phyloP scores from a whole-genome alignment of 2,329 filamentous ascomycete species.

The Pezizomycotina sp. region DNA sequence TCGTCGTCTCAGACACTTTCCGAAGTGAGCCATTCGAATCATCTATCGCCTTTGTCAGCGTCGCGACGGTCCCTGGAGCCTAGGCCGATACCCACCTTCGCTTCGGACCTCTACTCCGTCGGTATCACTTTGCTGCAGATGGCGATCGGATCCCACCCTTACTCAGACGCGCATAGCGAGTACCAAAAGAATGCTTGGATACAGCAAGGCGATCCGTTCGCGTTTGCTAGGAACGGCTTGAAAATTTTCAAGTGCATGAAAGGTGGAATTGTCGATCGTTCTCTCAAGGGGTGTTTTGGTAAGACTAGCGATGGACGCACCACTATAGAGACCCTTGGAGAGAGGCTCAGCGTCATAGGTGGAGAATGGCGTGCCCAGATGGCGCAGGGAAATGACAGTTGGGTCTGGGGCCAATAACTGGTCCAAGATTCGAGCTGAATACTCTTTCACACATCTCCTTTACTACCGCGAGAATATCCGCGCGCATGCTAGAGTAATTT shows the following conservation, averaged over 20 bases:
- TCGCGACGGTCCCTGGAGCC: constrained; percentile 6
- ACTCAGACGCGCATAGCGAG: constrained; percentile 20
- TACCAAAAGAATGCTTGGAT: constrained; percentile 22
- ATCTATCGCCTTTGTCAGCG: too few relatives aligned
- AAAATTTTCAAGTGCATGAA: constrained; percentile 16
- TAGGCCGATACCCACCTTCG: constrained; percentile 21
- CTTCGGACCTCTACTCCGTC: constrained; percentile 22
- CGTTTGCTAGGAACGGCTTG: constrained; percentile 23
- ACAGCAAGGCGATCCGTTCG: constrained; percentile 23
- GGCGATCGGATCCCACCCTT: constrained; percentile 24
- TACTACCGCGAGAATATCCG: too few relatives aligned
- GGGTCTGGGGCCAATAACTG: too few relatives aligned
- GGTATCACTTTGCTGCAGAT: constrained; percentile 22
- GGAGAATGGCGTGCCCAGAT: too few relatives aligned
- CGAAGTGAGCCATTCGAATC: too few relatives aligned
- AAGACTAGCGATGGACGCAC: constrained; percentile 21
- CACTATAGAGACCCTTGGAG: constrained; percentile 13
- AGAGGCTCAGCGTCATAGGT: too few relatives aligned
- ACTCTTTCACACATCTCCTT: too few relatives aligned
- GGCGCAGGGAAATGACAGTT: too few relatives aligned
- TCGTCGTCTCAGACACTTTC: too few relatives aligned
- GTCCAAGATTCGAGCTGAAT: too few relatives aligned
- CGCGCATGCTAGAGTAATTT: too few relatives aligned
- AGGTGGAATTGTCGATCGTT: constrained; percentile 18
- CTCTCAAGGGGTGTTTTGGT: constrained; percentile 23